Evolutionary conservation across 2,329 filamentous ascomycete genomes (phyloP), one percentile per base, ranked within the genome.

Genomic region (Colletotrichum sp.): DNA sequence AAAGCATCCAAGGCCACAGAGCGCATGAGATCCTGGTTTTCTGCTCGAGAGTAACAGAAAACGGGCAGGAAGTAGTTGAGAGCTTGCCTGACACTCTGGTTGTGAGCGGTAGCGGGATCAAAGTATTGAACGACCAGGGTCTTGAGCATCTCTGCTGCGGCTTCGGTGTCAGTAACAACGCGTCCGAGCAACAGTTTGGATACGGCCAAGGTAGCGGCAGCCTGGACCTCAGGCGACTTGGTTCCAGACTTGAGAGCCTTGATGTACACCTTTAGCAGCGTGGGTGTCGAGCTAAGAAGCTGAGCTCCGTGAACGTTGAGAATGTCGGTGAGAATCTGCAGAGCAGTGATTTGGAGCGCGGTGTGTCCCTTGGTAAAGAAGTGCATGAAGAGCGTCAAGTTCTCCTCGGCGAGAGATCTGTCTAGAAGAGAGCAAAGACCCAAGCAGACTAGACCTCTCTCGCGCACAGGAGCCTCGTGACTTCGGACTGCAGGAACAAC

Each of bases 291-390:
- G 4, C 92, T 90, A 6, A 95, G 88, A 18, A 98, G 91, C 75
- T 98, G 91, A 1, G 94, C 92, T 16, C 95, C 96, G 82, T 99
- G 95, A 1, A 96, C 95, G 69, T 96, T 96, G 65, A 99, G 89
- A 79, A 99, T 96, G 84, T 99, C 97, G 12, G 95, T 96, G 36
- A 99, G 90, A 77, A 98, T 98, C 78, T 99, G 95, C 36, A 99
- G 87, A 0, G 96, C 95, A 10, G 96, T 98, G 67, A 96, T 95
- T 84, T 99, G 96, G 52, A 99, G 89, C 1, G 94, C 93, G 12
- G 97, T 93, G 81, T 98, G 96, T 2, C 97, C 97, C 86, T 98
- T 98, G 84, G 89, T 94, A 86, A 98, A 98, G 88, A 98, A 98
- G 83, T 98, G 96, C 84, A 98, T 95, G 85, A 99, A 99, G 5